Percentiles rank a stretch among this genome's conserved stretches.
Evolutionary conservation across 2,329 filamentous ascomycete genomes (phyloP).

Genomic region (Aulographum hederae): DNA sequence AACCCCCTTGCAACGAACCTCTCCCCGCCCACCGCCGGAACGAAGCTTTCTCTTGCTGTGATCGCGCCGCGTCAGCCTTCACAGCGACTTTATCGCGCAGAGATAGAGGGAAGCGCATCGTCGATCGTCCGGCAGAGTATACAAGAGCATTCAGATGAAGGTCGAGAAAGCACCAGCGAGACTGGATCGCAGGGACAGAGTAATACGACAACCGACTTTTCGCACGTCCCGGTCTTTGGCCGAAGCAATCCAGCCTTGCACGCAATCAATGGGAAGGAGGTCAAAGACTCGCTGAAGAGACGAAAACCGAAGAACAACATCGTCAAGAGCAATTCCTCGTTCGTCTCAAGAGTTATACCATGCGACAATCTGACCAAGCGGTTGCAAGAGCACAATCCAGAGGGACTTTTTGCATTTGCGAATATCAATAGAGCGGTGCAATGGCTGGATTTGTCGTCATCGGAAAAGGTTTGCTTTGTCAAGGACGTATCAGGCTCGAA

Average conservation of each 20-base stretch:
- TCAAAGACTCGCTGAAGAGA: constrained; percentile 47
- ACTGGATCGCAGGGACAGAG: no score
- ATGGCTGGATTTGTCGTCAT: constrained; percentile 78
- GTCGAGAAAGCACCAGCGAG: no score
- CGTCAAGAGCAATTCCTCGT: constrained; percentile 95
- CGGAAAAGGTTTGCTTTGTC: constrained; percentile 36
- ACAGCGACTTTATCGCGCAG: no score
- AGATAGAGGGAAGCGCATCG: no score
- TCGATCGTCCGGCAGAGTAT: no score
- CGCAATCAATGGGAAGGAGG: constrained; percentile 45
- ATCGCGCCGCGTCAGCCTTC: constrained; percentile 44
- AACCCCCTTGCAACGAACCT: constrained; percentile 81
- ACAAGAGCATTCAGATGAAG: no score
- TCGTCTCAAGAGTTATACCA: constrained; percentile 89
- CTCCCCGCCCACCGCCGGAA: constrained; percentile 67
- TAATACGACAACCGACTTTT: neutral
- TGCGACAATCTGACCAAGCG: constrained; percentile 68
- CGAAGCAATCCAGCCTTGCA: constrained; percentile 64
- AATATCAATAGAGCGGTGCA: constrained; percentile 93
- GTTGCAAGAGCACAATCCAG: constrained; percentile 56
- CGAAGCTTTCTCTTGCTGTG: constrained; percentile 62
- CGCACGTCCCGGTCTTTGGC: constrained; percentile 53
- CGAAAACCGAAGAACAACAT: constrained; percentile 97
- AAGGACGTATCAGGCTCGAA: neutral
- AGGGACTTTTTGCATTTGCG: constrained; percentile 78